Base-by-base conservation (phyloP, 169 alveolate genomes). In the Plasmodium chabaudi region DNA sequence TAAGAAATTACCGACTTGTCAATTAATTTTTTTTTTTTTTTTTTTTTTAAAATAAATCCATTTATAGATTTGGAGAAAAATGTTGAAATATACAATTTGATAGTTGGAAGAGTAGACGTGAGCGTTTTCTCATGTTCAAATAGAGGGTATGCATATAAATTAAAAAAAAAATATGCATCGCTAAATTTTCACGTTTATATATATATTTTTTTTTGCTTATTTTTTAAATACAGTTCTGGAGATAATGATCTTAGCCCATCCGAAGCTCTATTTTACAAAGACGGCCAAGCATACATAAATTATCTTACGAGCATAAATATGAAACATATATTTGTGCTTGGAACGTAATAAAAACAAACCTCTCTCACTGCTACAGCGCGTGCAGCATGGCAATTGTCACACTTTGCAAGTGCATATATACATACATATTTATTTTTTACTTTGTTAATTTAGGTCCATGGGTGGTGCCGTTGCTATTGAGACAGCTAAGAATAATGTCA, bases 381-480 rank as follows among this genome's bases (percentile, higher is more conserved):
- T 49, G 17, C 42, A 47, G 9, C 21, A 68, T 19, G 3, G 1
- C 17, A 2, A 5, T 47, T 17, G 9, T 44, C 9, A 9, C 34
- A 44, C 1, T 13, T 13, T 67, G 42, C 19, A 19, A 17, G 13
- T 5, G 17, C 0, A 65, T 44, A 15, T 17, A 42, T 56, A 9
- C 13, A 0, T 3, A n/a, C 13, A 56, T 56, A n/a, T n/a, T n/a
- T n/a, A n/a, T n/a, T n/a, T n/a, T n/a, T n/a, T n/a, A 44, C 1
- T 13, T 13, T 67, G 42, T 9, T 42, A n/a, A 9, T 19, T 7
- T 56, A 75, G 88, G 6, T 82, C 90, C 19, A 82, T 82, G 90
- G 90, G 90, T 13, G 25, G 72, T 1, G 90, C 90, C 10, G 75
- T 82, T 4, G 90, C 90, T 9, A 69, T 82, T 53, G 90, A 82